Conservation (phyloP, 108 stramenopile genomes). For the Stephanodiscus triporus region DNA sequence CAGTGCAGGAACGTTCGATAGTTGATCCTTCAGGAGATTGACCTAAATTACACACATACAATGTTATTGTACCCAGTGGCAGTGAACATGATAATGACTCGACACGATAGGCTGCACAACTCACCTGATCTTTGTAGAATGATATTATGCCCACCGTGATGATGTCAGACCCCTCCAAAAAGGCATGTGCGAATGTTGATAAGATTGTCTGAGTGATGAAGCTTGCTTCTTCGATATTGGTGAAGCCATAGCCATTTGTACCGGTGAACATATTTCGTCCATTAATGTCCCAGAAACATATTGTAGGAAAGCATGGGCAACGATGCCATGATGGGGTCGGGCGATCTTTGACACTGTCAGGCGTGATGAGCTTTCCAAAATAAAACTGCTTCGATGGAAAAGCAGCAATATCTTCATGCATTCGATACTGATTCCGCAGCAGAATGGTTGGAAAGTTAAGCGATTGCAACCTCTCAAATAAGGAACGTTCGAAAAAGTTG, state of each 20-base stretch:
- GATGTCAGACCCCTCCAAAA: slow-evolving; percentile 8
- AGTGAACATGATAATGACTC: background rate
- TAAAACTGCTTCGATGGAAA: slow-evolving; percentile 73
- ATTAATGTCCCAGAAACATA: slow-evolving; percentile 47
- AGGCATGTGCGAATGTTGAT: slow-evolving; percentile 27
- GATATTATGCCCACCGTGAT: slow-evolving; percentile 57
- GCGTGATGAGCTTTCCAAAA: slow-evolving; percentile 45
- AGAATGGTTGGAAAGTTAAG: slow-evolving; percentile 66
- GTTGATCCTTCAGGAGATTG: slow-evolving; percentile 27
- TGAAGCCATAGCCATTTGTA: slow-evolving; percentile 31
- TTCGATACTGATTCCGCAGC: slow-evolving; percentile 85
- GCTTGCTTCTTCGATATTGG: slow-evolving; percentile 50
- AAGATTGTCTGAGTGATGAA: slow-evolving; percentile 47
- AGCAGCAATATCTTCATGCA: slow-evolving; percentile 63
- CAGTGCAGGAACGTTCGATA: slow-evolving; percentile 17
- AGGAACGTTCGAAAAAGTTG: slow-evolving; percentile 56
- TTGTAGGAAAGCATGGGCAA: slow-evolving; percentile 41
- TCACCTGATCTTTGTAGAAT: slow-evolving; percentile 61
- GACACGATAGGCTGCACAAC: background rate
- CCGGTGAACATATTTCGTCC: slow-evolving; percentile 16
- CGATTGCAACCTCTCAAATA: slow-evolving; percentile 83
- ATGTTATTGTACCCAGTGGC: background rate
- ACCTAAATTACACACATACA: slow-evolving; percentile 21
- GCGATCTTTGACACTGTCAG: slow-evolving; percentile 36
- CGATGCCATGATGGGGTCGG: slow-evolving; percentile 23